Evolutionary conservation across 352 stramenopile species (phyloP), one percentile per base, ranked within the genome.

Genomic region (Thraustotheca clavata): DNA sequence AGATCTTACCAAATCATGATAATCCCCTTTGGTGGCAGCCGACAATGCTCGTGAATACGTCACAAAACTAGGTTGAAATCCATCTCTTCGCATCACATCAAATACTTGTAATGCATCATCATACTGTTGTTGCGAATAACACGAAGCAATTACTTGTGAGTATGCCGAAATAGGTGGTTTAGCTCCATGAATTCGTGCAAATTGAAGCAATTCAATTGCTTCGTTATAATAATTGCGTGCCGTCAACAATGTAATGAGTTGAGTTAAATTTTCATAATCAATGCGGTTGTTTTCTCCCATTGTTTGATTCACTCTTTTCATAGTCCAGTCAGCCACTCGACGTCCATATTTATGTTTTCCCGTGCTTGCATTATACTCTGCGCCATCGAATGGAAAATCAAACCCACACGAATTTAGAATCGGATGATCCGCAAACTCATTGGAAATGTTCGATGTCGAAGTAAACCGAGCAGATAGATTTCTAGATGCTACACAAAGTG

Each of bases 21-120:
- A 76, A 14, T 68, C 66, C 8, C 78, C 73, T 69, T 94, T 94
- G 14, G 89, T 72, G n/a, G 82, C 84, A 3, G 82, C 80, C 39
- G 84, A 89, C 48, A 94, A 61, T n/a, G 82, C 80, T 57, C 83
- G 84, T 48, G 84, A 91, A 67, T 94, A 94, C 48, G 84, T 94
- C 31, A 94, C 80, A 16, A 67, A 73, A 67, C 87, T 79, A 4
- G 84, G 82, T 39, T 89, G 70, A 70, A 88, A 94, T 20, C 84
- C 82, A 62, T 94, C 84, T 59, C 87, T 89, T 57, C 84, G 75
- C 80, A 91, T 89, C 69, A 94, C 83, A 59, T 94, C 84, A 50
- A 94, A 94, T 59, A 94, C 77, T 16, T 82, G 76, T 59, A 94
- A 68, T n/a, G 84, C 84, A 35, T 88, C 73, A 14, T 73, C 62